phyloP scores from a whole-genome alignment of 2,329 filamentous ascomycete genomes.

The Cephalotrichum gorgonifer region DNA sequence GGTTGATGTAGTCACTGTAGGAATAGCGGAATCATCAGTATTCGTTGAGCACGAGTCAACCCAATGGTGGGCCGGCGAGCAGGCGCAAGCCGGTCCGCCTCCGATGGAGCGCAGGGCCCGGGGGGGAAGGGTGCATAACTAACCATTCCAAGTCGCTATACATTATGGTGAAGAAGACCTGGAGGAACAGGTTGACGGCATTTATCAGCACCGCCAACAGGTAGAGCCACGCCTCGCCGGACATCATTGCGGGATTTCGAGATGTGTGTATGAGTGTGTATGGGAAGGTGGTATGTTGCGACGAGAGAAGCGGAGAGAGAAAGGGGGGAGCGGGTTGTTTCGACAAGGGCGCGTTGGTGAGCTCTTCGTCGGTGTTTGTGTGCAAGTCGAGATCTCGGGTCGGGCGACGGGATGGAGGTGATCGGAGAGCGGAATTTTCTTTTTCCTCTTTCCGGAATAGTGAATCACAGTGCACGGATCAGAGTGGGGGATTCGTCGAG shows the following conservation, averaged over 20 bases:
- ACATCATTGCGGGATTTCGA: conserved; percentile 46
- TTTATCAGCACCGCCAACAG: conserved; percentile 97
- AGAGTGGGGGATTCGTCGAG: background rate
- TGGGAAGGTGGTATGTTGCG: background rate
- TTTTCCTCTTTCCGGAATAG: background rate
- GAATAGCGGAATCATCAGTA: background rate
- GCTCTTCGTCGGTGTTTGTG: background rate
- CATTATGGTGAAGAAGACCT: conserved; percentile 99
- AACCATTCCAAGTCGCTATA: conserved; percentile 99
- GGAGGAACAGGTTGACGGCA: conserved; percentile 98
- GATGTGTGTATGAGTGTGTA: background rate
- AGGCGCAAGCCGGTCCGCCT: background rate
- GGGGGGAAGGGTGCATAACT: conserved; percentile 28
- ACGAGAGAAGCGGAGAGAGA: background rate
- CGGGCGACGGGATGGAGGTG: background rate
- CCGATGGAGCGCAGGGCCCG: background rate
- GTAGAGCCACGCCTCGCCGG: conserved; percentile 97
- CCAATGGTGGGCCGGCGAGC: background rate
- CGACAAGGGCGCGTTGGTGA: background rate
- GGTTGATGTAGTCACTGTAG: conserved; percentile 95
- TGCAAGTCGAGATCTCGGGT: background rate
- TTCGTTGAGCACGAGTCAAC: background rate
- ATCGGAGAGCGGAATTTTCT: background rate
- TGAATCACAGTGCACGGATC: background rate
- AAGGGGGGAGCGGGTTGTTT: background rate